Conservation (phyloP, 352 stramenopile genomes). For the Pythium phragmitis region DNA sequence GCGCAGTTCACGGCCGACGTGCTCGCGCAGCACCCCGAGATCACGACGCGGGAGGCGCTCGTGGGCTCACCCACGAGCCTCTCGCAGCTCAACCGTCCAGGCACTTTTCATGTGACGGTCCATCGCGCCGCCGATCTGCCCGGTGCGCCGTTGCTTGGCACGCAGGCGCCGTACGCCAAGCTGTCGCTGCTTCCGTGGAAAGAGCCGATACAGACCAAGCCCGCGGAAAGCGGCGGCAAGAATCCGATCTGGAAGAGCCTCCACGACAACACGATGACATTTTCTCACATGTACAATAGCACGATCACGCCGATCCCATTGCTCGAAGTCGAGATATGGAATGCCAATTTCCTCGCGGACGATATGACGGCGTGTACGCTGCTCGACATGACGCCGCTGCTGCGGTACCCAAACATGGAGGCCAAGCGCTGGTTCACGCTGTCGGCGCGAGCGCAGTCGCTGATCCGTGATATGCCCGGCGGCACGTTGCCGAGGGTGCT, state of each 20-base stretch:
- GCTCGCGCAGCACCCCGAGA: conserved; percentile 53
- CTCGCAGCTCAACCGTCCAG: conserved; percentile 61
- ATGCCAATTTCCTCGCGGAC: conserved; percentile 79
- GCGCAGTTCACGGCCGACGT: conserved; percentile 76
- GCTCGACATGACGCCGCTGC: conserved; percentile 78
- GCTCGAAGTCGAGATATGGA: conserved; percentile 85
- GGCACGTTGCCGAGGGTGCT: conserved; percentile 54
- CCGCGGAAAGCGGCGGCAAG: conserved; percentile 65
- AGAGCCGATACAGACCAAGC: conserved; percentile 78
- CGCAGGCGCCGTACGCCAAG: conserved; percentile 68
- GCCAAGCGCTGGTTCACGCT: conserved; percentile 82
- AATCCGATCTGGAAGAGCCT: conserved; percentile 71
- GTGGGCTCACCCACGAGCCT: conserved; percentile 38
- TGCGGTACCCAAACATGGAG: conserved; percentile 70
- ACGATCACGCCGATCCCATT: conserved; percentile 83
- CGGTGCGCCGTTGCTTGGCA: conserved; percentile 60
- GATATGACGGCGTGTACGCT: conserved; percentile 78
- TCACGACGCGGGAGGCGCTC: conserved; percentile 54
- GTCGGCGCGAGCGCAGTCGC: conserved; percentile 49
- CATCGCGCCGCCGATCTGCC: conserved; percentile 73
- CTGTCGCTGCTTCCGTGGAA: conserved; percentile 83
- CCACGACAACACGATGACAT: conserved; percentile 81
- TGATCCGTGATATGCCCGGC: conserved; percentile 29
- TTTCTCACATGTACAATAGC: conserved; percentile 90
- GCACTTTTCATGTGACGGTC: conserved; percentile 75